Evolutionary conservation across 495 filamentous ascomycete species (phyloP).

Genomic region (Cenococcum geophilum): DNA sequence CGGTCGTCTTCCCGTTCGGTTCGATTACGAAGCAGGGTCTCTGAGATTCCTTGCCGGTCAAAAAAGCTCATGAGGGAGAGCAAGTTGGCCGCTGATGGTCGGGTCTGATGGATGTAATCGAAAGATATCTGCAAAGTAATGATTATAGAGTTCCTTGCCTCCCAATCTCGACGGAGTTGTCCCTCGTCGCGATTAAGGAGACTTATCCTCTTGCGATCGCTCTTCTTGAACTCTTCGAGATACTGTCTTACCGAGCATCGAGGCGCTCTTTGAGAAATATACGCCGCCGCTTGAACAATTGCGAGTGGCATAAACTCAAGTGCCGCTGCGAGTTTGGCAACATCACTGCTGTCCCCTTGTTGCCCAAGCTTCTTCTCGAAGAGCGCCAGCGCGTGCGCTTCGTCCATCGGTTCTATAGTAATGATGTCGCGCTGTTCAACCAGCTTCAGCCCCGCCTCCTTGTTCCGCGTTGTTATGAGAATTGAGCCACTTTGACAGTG

Average conservation of each 20-base stretch:
- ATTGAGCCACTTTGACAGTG: conserved; percentile 12
- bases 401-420: conserved; percentile 35
- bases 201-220: conserved; percentile 35
- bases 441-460: conserved; percentile 22
- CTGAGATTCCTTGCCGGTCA: too few relatives aligned
- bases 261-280: conserved; percentile 6
- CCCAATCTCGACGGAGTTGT: conserved; percentile 40
- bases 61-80: conserved; percentile 23
- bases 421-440: conserved; percentile 39
- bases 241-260: conserved; percentile 36
- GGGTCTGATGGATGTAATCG: conserved; percentile 39
- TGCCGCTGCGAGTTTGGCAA: neutral
- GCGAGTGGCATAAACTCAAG: conserved; percentile 14
- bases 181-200: conserved; percentile 38
- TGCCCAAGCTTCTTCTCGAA: conserved; percentile 39
- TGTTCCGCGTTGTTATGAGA: conserved; percentile 7
- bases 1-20: too few relatives aligned
- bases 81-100: conserved; percentile 16
- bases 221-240: conserved; percentile 37
- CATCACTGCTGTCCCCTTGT: too few relatives aligned
- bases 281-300: too few relatives aligned
- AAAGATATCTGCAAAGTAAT: too few relatives aligned
- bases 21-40: conserved; percentile 8
- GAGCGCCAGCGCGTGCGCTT: conserved; percentile 34
- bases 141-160: too few relatives aligned